Evolutionary conservation across 1,139 yeast genomes (phyloP), one percentile per base, ranked within the genome.

Genomic region (Torulaspora pretoriensis): DNA sequence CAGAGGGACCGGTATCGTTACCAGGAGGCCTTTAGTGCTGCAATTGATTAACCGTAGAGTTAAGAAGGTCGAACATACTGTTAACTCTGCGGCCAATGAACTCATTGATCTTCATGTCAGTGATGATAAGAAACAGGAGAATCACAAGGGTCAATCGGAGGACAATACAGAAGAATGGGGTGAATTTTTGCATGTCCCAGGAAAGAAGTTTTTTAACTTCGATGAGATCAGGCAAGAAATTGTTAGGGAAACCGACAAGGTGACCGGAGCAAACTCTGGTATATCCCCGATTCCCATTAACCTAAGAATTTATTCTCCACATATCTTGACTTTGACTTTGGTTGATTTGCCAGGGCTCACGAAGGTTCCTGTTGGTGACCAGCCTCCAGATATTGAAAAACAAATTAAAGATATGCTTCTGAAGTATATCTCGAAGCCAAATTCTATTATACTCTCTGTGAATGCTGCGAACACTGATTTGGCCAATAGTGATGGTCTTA

Each of bases 311-410:
- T 90, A 85, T 67, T 90, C 97, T 23, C 98, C 99, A 10, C 92
- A 90, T 63, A 98, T 92, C 42, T 75, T 92, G 61, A 92, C 97
- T 10, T 78, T 92, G 67, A 94, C 99, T 2, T 77, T 92, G 61
- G 98, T 92, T 35, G 99, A 92, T 73, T 76, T 92, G 59, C 99
- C 99, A 10, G 99, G 99, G 51, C 77, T 94, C 62, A 92, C 99
- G 25, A 92, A 92, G 68, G 98, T 94, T 33, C 98, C 99, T n/a
- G 97, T 92, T 40, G 99, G 99, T 38, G 98, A 92, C 67, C 99
- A 92, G 69, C 99, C 99, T 44, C 87, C 85, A 64, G 98, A 92
- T 67, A 92, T 92, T 55, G 99, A 92, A 72, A 82, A 79, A 54
- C 96, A 87, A 68, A 94, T 92, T 59, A 82, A 86, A 63, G 96